Base-by-base conservation (phyloP, 176 grass and related monocot species). In the Bonia amplexicaulis region DNA sequence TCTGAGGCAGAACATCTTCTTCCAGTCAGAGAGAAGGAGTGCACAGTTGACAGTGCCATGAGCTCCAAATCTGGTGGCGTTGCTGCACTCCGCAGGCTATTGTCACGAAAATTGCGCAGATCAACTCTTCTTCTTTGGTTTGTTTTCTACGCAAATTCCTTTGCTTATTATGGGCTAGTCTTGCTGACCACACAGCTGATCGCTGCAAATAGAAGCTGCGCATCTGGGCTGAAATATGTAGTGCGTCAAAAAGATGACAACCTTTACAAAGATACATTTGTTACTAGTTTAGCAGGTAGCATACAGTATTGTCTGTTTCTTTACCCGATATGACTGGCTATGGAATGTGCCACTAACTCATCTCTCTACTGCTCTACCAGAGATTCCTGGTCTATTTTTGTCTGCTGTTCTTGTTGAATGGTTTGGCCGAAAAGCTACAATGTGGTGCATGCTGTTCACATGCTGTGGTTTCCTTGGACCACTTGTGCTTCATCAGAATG, bases 111-210 rank as follows among this genome's bases (percentile, higher is more conserved):
- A 42, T 40, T 94, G 73, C 27, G 86, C 40, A 94, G 81, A 89
- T 87, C 90, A 58, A 97, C 95, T 60, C 90, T 97, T 74, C 88
- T 97, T 53, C 85, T 94, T 20, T 97, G 95, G 95, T 88, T 94
- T 41, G 84, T 81, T 85, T 97, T 82, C 86, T 97, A 74, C 6
- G 90, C 92, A 55, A 94, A 94, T 86, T 89, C 95, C n/a, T 97
- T 97, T 60, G 90, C 84, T 72, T 97, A 97, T 79, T 97, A 94
- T 60, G 95, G 95, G 22, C 27, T 97, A 46, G 88, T 94, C 55
- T 85, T 97, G 86, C 79, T 97, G 23, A 89, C 92, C 10, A 71
- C 95, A 4, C 86, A 94, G 57, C 66, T 97, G 31, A 91, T 57
- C 45, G 75, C 85, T 83, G 82, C 69, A 35, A 88, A 89, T 71